Evolutionary conservation across 257 asterid species (phyloP).

Genomic region (Parsonsia alboflavescens): DNA sequence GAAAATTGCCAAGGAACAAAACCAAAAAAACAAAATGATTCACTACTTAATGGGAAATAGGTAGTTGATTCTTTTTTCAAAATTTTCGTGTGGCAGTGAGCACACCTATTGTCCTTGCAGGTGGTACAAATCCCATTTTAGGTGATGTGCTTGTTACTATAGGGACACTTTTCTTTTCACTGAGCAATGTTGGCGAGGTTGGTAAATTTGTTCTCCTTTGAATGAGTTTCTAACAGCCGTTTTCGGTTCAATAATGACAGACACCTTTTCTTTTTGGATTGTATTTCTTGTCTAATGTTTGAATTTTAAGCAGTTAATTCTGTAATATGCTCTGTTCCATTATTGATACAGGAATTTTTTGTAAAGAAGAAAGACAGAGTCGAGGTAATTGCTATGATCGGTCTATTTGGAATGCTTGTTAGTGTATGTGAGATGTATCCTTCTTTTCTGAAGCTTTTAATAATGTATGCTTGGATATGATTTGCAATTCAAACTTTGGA

Average conservation of each 20-base stretch:
- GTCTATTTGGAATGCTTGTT: conserved; percentile 60
- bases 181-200: conserved; percentile 83
- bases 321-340: neutral
- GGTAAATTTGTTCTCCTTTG: neutral
- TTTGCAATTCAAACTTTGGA: neutral
- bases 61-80: neutral
- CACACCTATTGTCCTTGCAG: conserved; percentile 26
- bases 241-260: neutral
- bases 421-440: conserved; percentile 72
- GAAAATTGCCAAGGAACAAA: neutral
- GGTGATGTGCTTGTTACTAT: conserved; percentile 65
- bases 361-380: conserved; percentile 59
- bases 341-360: conserved; percentile 54
- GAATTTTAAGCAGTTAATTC: neutral
- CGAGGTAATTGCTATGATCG: conserved; percentile 74
- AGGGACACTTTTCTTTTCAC: conserved; percentile 51
- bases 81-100: neutral
- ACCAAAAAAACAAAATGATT: neutral
- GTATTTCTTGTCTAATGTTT: neutral
- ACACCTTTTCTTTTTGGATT: neutral
- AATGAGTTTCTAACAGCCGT: neutral
- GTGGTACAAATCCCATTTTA: conserved; percentile 65
- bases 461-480: neutral
- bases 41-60: neutral
- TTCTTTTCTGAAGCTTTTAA: conserved; percentile 10